Evolutionary conservation across 768 basidiomycete species (phyloP).

Genomic region (Dentipellis sp.): DNA sequence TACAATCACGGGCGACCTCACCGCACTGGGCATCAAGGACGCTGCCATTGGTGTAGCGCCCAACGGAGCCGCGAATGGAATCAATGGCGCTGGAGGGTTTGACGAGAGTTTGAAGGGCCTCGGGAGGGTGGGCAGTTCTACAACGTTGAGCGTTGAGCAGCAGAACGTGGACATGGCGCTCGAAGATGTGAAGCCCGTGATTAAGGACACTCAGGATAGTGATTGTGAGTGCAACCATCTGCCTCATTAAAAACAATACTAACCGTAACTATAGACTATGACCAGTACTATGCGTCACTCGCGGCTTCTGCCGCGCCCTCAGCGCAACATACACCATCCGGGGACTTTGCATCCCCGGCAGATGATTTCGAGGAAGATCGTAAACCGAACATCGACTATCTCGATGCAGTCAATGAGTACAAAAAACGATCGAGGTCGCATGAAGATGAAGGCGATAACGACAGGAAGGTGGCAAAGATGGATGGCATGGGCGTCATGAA

Average conservation of each 20-base stretch:
- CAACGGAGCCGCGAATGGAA: constrained; percentile 17
- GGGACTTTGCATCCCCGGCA: constrained; percentile 35
- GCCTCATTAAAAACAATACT: too few species aligned
- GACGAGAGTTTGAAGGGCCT: constrained; percentile 69
- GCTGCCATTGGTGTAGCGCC: constrained; percentile 34
- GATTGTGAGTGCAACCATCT: constrained; percentile 44
- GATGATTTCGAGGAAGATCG: constrained; percentile 59
- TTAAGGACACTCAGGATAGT: constrained; percentile 38
- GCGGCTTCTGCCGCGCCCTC: constrained; percentile 56
- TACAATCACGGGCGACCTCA: constrained; percentile 89
- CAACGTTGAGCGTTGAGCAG: constrained; percentile 32
- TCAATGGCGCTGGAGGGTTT: constrained; percentile 16
- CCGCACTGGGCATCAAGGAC: constrained; percentile 76
- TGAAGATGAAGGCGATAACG: constrained; percentile 28
- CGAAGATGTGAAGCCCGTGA: constrained; percentile 36
- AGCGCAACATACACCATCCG: constrained; percentile 45
- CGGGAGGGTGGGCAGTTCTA: constrained; percentile 24
- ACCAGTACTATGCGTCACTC: constrained; percentile 75
- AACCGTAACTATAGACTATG: constrained; percentile 44
- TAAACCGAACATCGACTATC: constrained; percentile 56
- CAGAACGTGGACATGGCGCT: constrained; percentile 19
- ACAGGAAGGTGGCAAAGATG: constrained; percentile 10
- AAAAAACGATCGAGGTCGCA: constrained; percentile 64
- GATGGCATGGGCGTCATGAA: constrained; percentile 1
- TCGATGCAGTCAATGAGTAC: constrained; percentile 63